phyloP scores from a whole-genome alignment of 1,284 basidiomycete species.

The Boletus semigastroideus region DNA sequence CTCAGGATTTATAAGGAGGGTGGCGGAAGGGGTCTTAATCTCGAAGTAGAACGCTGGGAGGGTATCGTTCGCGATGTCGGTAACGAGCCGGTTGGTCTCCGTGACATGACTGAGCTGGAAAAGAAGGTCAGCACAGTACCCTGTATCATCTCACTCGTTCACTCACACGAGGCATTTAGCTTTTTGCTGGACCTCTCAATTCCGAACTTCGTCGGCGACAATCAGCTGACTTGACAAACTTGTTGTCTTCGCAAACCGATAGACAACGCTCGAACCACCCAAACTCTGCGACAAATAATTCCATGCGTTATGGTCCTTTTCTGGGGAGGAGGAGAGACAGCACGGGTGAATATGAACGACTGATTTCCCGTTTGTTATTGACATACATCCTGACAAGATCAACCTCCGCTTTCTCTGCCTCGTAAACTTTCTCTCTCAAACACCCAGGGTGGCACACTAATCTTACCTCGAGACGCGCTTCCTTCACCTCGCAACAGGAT shows the following conservation, averaged over 20 bases:
- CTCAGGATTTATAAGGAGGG: conserved; percentile 82
- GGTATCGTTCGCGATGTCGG: conserved; percentile 79
- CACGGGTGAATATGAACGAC: conserved; percentile 45
- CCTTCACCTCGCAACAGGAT: conserved; percentile 68
- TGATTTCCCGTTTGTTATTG: conserved; percentile 5
- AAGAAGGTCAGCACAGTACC: conserved; percentile 69
- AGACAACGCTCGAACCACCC: conserved; percentile 56
- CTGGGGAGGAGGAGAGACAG: conserved; percentile 64
- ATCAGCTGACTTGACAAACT: conserved; percentile 66
- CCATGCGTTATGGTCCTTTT: conserved; percentile 62
- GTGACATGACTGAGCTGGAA: conserved; percentile 80
- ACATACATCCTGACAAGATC: conserved; percentile 39
- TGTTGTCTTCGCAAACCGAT: conserved; percentile 55
- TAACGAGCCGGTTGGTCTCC: conserved; percentile 71
- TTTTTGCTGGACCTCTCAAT: conserved; percentile 73
- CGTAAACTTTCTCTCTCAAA: conserved; percentile 72
- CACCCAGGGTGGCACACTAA: conserved; percentile 47
- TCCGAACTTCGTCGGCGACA: conserved; percentile 80
- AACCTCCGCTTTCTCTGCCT: conserved; percentile 46
- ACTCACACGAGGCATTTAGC: conserved; percentile 44
- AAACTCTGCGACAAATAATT: conserved; percentile 49
- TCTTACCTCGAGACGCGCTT: conserved; percentile 59
- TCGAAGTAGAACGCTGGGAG: conserved; percentile 85
- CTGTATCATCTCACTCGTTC: conserved; percentile 10
- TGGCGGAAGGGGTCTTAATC: conserved; percentile 69